Base-by-base conservation (phyloP, 140 eudicot genomes). In the Oenanthe javanica region DNA sequence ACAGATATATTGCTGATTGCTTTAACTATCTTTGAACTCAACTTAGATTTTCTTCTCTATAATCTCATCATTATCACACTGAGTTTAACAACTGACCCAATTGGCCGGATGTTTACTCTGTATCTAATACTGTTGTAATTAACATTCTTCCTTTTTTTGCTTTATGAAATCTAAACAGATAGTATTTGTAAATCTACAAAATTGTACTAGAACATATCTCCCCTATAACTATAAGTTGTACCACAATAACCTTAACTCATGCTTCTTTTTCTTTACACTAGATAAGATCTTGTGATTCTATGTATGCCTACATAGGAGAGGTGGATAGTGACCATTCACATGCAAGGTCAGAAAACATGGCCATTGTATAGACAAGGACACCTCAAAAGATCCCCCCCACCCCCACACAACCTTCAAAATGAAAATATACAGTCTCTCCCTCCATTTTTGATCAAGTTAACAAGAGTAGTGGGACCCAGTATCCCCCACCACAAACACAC, bases 291-390 rank as follows among this genome's bases (percentile, higher is more conserved):
- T 11, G 78, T 13, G 25, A 74, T 47, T 72, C n/a, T 45, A 47
- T n/a, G 40, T 11, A n/a, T 23, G 52, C 43, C 49, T 50, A 47
- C 79, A 14, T 50, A 76, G 50, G 46, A 47, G 57, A 74, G 21
- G 43, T 46, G 31, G 78, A 21, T 3, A 79, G 80, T 79, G 88
- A 79, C 88, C 81, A 84, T 79, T 82, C 86, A 85, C 31, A 31
- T 31, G 31, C 31, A 75, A 74, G 66, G 81, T 25, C 42, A 59
- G 48, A 54, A 79, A 47, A 45, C 81, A 19, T 25, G 63, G 63
- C 38, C 81, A 43, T 79, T 73, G 16, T 48, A 74, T 25, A 14
- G 85, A 85, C 50, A 75, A 21, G 57, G 85, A 82, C 85, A 40
- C 86, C 82, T 69, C 84, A 85, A 73, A 79, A 70, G 64, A 63